phyloP scores from a whole-genome alignment of 257 asterid species.

The Jacaranda mimosifolia region DNA sequence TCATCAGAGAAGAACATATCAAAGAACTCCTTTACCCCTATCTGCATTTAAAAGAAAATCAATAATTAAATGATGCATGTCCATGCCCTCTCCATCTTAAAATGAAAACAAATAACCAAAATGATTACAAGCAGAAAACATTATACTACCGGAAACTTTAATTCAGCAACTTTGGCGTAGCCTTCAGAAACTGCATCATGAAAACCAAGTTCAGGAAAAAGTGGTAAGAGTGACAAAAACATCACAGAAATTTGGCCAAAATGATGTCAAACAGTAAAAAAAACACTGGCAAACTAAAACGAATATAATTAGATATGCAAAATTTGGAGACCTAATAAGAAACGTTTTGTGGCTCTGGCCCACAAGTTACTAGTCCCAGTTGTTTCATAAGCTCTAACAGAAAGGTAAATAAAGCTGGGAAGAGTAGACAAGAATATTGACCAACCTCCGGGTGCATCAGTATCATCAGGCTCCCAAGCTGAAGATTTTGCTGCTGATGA shows the following conservation, averaged over 20 bases:
- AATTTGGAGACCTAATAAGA: not conserved
- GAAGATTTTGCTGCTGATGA: constrained; percentile 61
- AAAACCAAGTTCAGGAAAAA: constrained; percentile 33
- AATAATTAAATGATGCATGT: constrained; percentile 28
- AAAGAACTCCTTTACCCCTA: constrained; percentile 78
- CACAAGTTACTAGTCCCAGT: constrained; percentile 14
- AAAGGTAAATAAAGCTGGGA: constrained; percentile 14
- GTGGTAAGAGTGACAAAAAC: constrained; percentile 8
- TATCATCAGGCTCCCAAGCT: constrained; percentile 63
- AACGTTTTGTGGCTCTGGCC: constrained; percentile 8
- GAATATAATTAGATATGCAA: not conserved
- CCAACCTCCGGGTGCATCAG: constrained; percentile 92
- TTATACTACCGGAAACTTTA: constrained; percentile 79
- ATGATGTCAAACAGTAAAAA: constrained; percentile 10
- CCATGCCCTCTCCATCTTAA: constrained; percentile 23
- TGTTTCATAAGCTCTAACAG: constrained; percentile 25
- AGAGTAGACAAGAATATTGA: constrained; percentile 25
- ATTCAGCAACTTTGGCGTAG: constrained; percentile 76
- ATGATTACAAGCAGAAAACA: constrained; percentile 26
- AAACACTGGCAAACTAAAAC: constrained; percentile 1
- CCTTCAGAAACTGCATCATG: constrained; percentile 80
- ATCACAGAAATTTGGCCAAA: constrained; percentile 22
- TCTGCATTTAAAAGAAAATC: constrained; percentile 50
- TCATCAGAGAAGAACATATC: constrained; percentile 77
- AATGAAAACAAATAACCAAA: constrained; percentile 16